Evolutionary conservation across 257 asterid genomes (phyloP), one percentile per base, ranked within the genome.

Genomic region (Solanum phureja): DNA sequence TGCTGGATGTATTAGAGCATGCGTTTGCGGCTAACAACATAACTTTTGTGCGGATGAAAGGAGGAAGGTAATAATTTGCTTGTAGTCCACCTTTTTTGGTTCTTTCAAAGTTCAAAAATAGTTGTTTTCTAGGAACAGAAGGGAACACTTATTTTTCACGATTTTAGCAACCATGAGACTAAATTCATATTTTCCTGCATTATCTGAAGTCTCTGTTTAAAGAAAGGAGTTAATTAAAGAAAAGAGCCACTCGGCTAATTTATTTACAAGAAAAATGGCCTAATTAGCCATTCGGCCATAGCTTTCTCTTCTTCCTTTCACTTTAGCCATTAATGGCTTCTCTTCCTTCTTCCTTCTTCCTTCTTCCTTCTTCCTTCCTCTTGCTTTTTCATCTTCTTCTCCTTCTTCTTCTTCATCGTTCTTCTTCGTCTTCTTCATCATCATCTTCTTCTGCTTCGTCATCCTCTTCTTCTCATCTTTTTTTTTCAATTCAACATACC

Each of bases 1-100:
- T 95, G 79, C 98, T 97, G 88, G 99, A 97, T 90, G 99, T 97
- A 90, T 90, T 97, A 86, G 98, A 95, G 88, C 99, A 97, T 91
- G 99, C 98, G 66, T 94, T 97, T 84, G 75, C 89, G 56, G 94
- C 98, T 87, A 97, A 97, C 88, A 56, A 71, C 86, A 95, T 97
- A 92, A 95, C 95, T 91, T 92, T 90, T 84, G 87, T 93, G 83
- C 91, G 99, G 92, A 97, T 97, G 99, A 93, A 95, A 91, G 99
- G 99, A 83, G 99, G 99, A 92, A 97, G 98, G 99, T 95, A 76
- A 75, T 83, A 21, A n/a, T 85, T 84, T n/a, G 24, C 33, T 56
- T 85, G 68, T 16, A 79, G 35, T 77, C 35, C 44, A 27, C 12
- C 23, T 79, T 27, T 56, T 44, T 77, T 81, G 40, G 0, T 16